These are phyloP conservation scores for Sporisorium reilianum DNA, from an alignment of 1,284 basidiomycete species.

Conservation along the genomic window DNA sequence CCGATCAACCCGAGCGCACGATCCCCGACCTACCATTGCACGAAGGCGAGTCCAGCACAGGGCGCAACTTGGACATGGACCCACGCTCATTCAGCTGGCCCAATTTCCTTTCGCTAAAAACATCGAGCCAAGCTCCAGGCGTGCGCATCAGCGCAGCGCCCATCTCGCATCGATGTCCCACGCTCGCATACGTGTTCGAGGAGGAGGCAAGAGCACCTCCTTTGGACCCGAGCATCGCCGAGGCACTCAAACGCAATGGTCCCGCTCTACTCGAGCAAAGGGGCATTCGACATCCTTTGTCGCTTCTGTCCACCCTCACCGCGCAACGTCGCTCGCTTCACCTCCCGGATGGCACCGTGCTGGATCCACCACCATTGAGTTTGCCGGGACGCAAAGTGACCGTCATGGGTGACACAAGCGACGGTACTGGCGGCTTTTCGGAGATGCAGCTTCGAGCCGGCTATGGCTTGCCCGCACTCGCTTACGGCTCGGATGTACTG, in stretches of 20 bases:
- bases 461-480: slow-evolving; percentile 24
- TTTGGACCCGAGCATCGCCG: slow-evolving; percentile 40
- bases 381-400: slow-evolving; percentile 62
- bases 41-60: slow-evolving; percentile 54
- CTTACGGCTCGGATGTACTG: slow-evolving; percentile 57
- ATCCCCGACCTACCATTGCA: slow-evolving; percentile 60
- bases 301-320: slow-evolving; percentile 51
- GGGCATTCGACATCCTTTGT: slow-evolving; percentile 62
- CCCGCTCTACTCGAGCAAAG: slow-evolving; percentile 47
- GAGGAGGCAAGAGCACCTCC: slow-evolving; percentile 52
- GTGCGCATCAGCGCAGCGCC: slow-evolving; percentile 64
- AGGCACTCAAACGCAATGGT: slow-evolving; percentile 57
- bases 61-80: slow-evolving; percentile 58
- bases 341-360: slow-evolving; percentile 60
- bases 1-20: slow-evolving; percentile 25
- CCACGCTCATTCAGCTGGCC: slow-evolving; percentile 55
- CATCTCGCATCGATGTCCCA: slow-evolving; percentile 64
- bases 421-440: slow-evolving; percentile 57
- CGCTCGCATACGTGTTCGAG: slow-evolving; percentile 63
- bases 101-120: slow-evolving; percentile 46
- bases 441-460: slow-evolving; percentile 19
- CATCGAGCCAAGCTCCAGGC: slow-evolving; percentile 25
- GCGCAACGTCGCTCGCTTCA: slow-evolving; percentile 46
- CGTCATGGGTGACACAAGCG: slow-evolving; percentile 66
- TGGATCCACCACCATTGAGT: slow-evolving; percentile 59